phyloP scores from a whole-genome alignment of 140 eudicot species.

The Bidens hawaiensis region DNA sequence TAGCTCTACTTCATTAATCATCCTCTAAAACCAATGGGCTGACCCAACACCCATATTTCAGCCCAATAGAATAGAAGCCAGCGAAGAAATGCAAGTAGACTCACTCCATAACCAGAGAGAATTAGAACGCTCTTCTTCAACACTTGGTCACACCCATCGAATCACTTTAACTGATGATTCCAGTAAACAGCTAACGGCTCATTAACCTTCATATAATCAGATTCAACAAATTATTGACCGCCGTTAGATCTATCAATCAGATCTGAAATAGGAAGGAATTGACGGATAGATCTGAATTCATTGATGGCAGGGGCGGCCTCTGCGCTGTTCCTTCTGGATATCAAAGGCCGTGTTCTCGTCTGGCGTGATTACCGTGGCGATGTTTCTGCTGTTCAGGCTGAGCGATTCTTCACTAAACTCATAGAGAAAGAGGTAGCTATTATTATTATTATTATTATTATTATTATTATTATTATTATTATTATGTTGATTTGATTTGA shows the following conservation, averaged over 20 bases:
- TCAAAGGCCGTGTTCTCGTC: constrained; percentile 91
- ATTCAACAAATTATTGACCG: constrained; percentile 10
- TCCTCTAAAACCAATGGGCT: too few relatives aligned
- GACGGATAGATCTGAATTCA: constrained; percentile 22
- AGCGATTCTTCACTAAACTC: constrained; percentile 81
- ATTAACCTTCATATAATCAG: not conserved
- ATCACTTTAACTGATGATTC: too few relatives aligned
- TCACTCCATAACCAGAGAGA: too few relatives aligned
- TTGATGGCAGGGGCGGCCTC: constrained; percentile 98
- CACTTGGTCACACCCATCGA: too few relatives aligned
- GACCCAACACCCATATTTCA: too few relatives aligned
- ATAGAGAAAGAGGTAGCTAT: constrained; percentile 72
- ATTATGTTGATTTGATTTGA: too few relatives aligned
- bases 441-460: too few relatives aligned
- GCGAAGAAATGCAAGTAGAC: too few relatives aligned
- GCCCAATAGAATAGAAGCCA: too few relatives aligned
- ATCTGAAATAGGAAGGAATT: not conserved
- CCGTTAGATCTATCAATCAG: constrained; percentile 11
- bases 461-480: too few relatives aligned
- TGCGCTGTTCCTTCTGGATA: constrained; percentile 93
- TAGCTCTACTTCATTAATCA: too few relatives aligned
- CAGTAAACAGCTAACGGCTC: not conserved
- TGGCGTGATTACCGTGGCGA: constrained; percentile 99
- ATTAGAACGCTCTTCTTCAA: too few relatives aligned
- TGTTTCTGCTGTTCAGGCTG: constrained; percentile 81